Evolutionary conservation across 2,329 filamentous ascomycete genomes (phyloP).

Genomic region (Metarhizium robertsii): DNA sequence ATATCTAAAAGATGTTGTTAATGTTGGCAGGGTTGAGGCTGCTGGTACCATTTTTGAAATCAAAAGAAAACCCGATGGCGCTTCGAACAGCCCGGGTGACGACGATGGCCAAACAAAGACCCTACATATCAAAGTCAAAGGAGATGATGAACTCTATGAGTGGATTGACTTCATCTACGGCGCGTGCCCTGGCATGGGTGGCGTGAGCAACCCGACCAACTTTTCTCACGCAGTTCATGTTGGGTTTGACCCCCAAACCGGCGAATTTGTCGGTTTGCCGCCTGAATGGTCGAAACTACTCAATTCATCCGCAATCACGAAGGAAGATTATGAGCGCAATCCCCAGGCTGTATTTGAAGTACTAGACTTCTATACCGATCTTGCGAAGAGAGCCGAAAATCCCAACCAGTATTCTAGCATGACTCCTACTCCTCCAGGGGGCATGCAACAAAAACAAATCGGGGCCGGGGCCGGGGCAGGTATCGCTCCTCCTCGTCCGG

Average conservation of each 20-base stretch:
- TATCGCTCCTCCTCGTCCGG: conserved; percentile 61
- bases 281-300: conserved; percentile 96
- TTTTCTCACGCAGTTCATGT: conserved; percentile 97
- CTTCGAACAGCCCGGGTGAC: conserved; percentile 62
- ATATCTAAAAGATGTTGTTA: conserved; percentile 76
- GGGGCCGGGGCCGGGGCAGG: conserved; percentile 36
- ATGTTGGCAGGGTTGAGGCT: conserved; percentile 83
- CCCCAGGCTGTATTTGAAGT: conserved; percentile 78
- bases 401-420: conserved; percentile 59
- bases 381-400: conserved; percentile 66
- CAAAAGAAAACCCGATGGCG: conserved; percentile 61
- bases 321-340: conserved; percentile 97
- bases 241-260: conserved; percentile 90
- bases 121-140: conserved; percentile 87
- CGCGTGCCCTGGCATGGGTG: conserved; percentile 92
- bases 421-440: conserved; percentile 55
- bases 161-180: conserved; percentile 99
- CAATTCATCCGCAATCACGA: conserved; percentile 93
- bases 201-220: conserved; percentile 96
- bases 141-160: conserved; percentile 93
- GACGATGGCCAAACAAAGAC: conserved; percentile 75
- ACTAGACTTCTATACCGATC: conserved; percentile 76
- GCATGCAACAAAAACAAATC: conserved; percentile 52
- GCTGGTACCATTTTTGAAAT: conserved; percentile 92
- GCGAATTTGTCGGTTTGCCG: conserved; percentile 88